These are phyloP conservation scores for Xylaria grammica DNA, from an alignment of 495 filamentous ascomycete species.

Conservation along the genomic window DNA sequence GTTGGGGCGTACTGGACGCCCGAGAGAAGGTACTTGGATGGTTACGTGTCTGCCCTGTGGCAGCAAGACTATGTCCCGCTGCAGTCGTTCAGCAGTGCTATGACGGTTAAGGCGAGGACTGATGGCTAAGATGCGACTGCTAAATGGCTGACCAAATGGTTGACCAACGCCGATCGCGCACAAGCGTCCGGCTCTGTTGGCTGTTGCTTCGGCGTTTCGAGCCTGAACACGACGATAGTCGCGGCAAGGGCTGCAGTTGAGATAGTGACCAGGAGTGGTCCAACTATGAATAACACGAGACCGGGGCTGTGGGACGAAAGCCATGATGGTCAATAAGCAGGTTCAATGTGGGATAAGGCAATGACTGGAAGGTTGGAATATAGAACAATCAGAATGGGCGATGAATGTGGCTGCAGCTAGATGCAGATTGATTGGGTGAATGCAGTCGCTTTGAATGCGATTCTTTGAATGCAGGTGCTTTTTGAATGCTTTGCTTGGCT, in stretches of 20 bases:
- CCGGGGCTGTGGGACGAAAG: neutral
- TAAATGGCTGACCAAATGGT: neutral
- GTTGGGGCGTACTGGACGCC: neutral
- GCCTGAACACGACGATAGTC: neutral
- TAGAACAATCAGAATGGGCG: no score
- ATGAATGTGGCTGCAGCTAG: no score
- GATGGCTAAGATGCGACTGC: neutral
- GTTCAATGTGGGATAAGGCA: conserved; percentile 8
- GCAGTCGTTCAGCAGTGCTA: neutral
- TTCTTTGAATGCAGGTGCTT: no score
- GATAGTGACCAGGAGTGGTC: conserved; percentile 21
- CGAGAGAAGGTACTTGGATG: conserved; percentile 2
- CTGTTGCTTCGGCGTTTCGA: neutral
- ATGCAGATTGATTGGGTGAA: no score
- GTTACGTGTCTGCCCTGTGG: conserved; percentile 2
- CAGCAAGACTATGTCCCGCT: neutral
- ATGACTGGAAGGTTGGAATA: no score
- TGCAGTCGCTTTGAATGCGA: no score
- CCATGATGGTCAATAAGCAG: conserved; percentile 25
- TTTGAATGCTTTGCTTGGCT: no score
- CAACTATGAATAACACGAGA: neutral
- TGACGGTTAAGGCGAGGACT: neutral
- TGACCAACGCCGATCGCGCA: conserved; percentile 7
- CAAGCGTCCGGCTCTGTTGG: conserved; percentile 1
- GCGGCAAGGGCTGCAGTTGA: conserved; percentile 20